Percentiles rank a stretch among this genome's conserved stretches.
Evolutionary conservation across 2,329 filamentous ascomycete species (phyloP).

Genomic region (Macrophomina tecta): DNA sequence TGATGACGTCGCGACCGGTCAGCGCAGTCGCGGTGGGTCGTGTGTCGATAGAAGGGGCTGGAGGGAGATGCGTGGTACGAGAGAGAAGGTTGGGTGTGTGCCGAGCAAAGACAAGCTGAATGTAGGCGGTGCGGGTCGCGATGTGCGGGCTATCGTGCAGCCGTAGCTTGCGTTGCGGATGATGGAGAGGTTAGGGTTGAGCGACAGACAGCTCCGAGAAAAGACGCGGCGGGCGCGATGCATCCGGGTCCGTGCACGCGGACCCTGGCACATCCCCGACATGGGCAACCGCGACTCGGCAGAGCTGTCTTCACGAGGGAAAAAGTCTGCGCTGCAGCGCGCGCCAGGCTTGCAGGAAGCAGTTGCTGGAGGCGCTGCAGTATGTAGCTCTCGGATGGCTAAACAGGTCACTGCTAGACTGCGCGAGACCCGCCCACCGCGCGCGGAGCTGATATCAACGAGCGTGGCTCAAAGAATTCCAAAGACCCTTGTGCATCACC

Average conservation of each 20-base stretch:
- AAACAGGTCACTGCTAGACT: background rate
- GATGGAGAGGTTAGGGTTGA: constrained; percentile 16
- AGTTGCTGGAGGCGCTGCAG: no score
- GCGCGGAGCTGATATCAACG: background rate
- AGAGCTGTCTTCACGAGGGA: background rate
- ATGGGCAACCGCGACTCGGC: background rate
- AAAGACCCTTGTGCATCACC: background rate
- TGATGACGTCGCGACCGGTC: constrained; percentile 14
- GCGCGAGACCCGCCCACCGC: background rate
- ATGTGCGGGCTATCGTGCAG: constrained; percentile 13
- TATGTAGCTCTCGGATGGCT: background rate
- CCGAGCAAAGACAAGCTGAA: constrained; percentile 1
- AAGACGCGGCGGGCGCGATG: background rate
- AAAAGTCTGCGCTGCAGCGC: background rate
- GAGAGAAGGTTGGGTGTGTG: background rate
- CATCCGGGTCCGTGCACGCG: background rate
- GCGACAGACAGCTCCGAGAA: constrained; percentile 12
- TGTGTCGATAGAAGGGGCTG: background rate
- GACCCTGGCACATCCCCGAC: background rate
- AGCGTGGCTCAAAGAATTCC: background rate
- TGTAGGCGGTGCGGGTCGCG: constrained; percentile 4
- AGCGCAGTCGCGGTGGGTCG: constrained; percentile 3
- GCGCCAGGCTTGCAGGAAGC: background rate
- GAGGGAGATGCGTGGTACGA: background rate
- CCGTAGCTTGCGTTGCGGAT: constrained; percentile 10